Evolutionary conservation across 1,139 yeast species (phyloP).

Genomic region (Hanseniaspora gamundiae): DNA sequence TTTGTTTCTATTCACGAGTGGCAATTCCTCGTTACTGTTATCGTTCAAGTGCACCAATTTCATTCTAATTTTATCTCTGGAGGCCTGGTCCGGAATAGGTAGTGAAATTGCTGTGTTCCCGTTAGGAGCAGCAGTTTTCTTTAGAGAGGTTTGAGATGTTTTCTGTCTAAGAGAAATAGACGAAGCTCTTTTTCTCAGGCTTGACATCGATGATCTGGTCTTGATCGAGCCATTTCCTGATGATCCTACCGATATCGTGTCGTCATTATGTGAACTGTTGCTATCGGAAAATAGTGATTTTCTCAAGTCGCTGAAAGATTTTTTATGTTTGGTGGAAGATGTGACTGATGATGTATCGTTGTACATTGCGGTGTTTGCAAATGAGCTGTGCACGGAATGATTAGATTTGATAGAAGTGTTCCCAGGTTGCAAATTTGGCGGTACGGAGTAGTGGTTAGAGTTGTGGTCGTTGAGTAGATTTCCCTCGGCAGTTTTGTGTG

Average conservation of each 20-base stretch:
- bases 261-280: background rate
- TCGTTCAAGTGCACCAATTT: slow-evolving; percentile 40
- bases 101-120: slow-evolving; percentile 33
- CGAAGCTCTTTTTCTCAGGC: slow-evolving; percentile 16
- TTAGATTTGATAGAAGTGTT: background rate
- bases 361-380: background rate
- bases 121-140: slow-evolving; percentile 2
- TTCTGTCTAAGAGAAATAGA: slow-evolving; percentile 16
- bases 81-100: slow-evolving; percentile 43
- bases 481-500: background rate
- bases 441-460: too few species aligned
- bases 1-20: slow-evolving; percentile 3
- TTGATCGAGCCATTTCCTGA: background rate
- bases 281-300: background rate
- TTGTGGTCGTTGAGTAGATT: background rate
- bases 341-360: background rate
- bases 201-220: slow-evolving; percentile 15
- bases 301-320: slow-evolving; percentile 1
- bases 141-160: slow-evolving; percentile 22
- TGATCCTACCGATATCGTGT: background rate
- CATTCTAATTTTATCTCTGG: slow-evolving; percentile 41
- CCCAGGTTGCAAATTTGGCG: too few species aligned
- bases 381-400: background rate
- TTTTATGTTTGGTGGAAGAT: background rate
- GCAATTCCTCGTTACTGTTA: slow-evolving; percentile 22